Conservation (phyloP, 2,329 filamentous ascomycete genomes). For the Mycosphaerella arachidis region DNA sequence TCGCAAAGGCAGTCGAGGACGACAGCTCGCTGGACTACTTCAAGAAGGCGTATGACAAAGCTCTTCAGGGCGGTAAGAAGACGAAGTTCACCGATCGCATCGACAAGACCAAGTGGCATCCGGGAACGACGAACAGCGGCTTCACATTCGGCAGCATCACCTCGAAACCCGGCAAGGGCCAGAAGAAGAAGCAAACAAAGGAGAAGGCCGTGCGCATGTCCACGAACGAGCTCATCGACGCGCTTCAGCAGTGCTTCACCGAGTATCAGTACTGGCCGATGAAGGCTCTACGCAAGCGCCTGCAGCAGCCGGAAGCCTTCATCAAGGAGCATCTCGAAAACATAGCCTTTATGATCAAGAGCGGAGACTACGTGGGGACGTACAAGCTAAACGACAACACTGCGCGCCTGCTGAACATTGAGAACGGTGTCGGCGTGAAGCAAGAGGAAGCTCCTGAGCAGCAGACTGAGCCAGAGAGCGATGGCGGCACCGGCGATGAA, state of each 20-base stretch:
- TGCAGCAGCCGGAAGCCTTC: slow-evolving; percentile 89
- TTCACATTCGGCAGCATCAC: slow-evolving; percentile 33
- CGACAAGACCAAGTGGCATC: slow-evolving; percentile 11
- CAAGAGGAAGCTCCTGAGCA: slow-evolving; percentile 47
- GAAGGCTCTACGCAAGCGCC: slow-evolving; percentile 70
- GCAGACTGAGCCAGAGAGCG: slow-evolving; percentile 39
- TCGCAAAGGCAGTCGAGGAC: slow-evolving; percentile 65
- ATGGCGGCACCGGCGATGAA: slow-evolving; percentile 34
- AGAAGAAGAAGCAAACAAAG: slow-evolving; percentile 47
- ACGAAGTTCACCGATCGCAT: slow-evolving; percentile 43
- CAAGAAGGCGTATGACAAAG: slow-evolving; percentile 22
- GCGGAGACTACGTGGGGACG: slow-evolving; percentile 76
- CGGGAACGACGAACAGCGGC: slow-evolving; percentile 28
- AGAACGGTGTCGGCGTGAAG: slow-evolving; percentile 40
- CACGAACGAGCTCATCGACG: slow-evolving; percentile 80
- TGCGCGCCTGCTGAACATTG: slow-evolving; percentile 50
- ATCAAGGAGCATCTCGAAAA: slow-evolving; percentile 79
- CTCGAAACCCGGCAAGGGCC: slow-evolving; percentile 26
- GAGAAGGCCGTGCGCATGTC: slow-evolving; percentile 89
- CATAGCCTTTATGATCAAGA: slow-evolving; percentile 76
- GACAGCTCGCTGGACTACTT: slow-evolving; percentile 59
- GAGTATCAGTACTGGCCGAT: slow-evolving; percentile 92
- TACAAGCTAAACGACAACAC: slow-evolving; percentile 77
- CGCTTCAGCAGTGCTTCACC: slow-evolving; percentile 77
- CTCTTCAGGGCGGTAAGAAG: slow-evolving; percentile 44